phyloP scores from a whole-genome alignment of 176 grass and related monocot genomes.

The Microstegium vimineum region DNA sequence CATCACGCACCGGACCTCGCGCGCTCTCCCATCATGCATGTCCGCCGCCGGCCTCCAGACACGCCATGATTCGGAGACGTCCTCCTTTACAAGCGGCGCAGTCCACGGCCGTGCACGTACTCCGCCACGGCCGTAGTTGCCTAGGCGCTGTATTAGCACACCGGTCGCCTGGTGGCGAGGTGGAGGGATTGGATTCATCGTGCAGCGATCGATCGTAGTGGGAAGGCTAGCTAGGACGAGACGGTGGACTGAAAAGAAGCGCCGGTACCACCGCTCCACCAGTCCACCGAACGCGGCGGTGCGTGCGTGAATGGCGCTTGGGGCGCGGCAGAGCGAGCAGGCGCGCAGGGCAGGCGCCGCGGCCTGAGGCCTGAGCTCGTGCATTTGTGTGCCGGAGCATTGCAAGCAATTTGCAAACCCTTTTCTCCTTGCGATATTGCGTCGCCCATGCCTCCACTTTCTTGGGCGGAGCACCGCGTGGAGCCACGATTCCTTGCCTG shows the following conservation, averaged over 20 bases:
- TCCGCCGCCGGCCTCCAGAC: not conserved
- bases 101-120: constrained; percentile 28
- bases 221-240: not conserved
- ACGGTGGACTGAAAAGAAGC: not conserved
- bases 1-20: not conserved
- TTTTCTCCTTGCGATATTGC: constrained; percentile 24
- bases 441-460: constrained; percentile 56
- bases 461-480: constrained; percentile 26
- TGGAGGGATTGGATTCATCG: not conserved
- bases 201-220: not conserved
- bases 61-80: not conserved
- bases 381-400: not conserved
- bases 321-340: not conserved
- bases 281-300: too few species aligned
- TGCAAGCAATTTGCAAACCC: too few species aligned
- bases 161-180: not conserved
- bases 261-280: too few species aligned
- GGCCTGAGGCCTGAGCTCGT: not conserved
- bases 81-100: constrained; percentile 36
- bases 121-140: not conserved
- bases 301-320: not conserved
- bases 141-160: too few species aligned
- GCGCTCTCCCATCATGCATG: constrained; percentile 20
- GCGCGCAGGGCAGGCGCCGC: not conserved
- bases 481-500: constrained; percentile 14